Percentiles rank a stretch among this genome's conserved stretches.
These are phyloP conservation scores for Saccharomyces kudriavzevii DNA, from an alignment of 805 yeast species.

Conservation along the genomic window DNA sequence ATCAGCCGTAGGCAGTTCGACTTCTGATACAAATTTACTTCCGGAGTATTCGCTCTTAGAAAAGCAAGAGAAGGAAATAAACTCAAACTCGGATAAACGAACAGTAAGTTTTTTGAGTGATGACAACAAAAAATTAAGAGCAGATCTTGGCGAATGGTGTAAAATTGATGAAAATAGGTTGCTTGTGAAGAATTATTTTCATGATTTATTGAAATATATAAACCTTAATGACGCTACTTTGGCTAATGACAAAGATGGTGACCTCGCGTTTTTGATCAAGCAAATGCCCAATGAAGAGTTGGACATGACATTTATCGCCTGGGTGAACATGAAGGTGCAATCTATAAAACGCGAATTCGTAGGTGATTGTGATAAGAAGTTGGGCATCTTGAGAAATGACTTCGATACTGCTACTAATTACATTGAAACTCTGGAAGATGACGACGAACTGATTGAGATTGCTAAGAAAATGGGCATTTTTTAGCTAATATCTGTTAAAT, in stretches of 20 bases:
- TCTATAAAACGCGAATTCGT: conserved; percentile 42
- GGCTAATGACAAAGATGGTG: conserved; percentile 56
- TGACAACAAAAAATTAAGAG: too few species aligned
- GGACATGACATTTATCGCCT: conserved; percentile 59
- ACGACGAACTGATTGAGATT: conserved; percentile 10
- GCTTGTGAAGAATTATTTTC: conserved; percentile 19
- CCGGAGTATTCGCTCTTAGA: background rate
- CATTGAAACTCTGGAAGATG: conserved; percentile 11
- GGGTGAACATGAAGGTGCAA: conserved; percentile 49
- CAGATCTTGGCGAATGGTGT: background rate
- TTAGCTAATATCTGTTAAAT: background rate
- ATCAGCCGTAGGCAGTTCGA: background rate
- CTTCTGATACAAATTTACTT: background rate
- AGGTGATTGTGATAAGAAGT: conserved; percentile 43
- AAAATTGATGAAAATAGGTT: conserved; percentile 10
- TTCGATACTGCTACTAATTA: conserved; percentile 10
- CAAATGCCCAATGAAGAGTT: conserved; percentile 65
- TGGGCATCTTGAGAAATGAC: conserved; percentile 32
- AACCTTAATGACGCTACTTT: conserved; percentile 21
- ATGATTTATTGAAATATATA: conserved; percentile 21
- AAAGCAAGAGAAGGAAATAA: background rate
- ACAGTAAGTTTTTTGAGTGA: background rate
- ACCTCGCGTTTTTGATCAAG: conserved; percentile 52
- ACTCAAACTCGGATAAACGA: background rate
- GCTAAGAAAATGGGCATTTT: conserved; percentile 9